phyloP scores from a whole-genome alignment of 2,329 filamentous ascomycete species.

The Endocalyx cinctus region DNA sequence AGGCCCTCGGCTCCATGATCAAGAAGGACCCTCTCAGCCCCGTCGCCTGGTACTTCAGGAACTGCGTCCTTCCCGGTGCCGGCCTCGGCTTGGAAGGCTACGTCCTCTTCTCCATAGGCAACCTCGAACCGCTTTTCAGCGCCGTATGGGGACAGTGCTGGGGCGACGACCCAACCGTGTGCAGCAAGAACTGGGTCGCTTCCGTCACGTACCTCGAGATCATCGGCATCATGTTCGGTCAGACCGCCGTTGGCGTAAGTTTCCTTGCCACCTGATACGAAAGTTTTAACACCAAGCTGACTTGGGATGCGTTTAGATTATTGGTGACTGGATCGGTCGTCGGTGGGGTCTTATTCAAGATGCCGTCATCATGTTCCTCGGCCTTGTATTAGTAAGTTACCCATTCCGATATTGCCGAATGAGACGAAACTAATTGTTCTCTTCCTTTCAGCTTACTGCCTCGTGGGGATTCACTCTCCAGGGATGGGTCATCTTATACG shows the following conservation, averaged over 20 bases:
- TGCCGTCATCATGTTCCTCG: slow-evolving; percentile 88
- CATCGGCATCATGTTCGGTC: slow-evolving; percentile 89
- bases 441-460: slow-evolving; percentile 83
- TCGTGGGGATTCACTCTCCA: slow-evolving; percentile 84
- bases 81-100: slow-evolving; percentile 92
- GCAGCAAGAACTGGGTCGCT: slow-evolving; percentile 74
- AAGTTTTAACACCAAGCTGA: background rate
- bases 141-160: slow-evolving; percentile 76
- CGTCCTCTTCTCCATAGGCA: slow-evolving; percentile 94
- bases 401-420: too few relatives aligned
- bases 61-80: slow-evolving; percentile 87
- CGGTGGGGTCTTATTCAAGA: slow-evolving; percentile 96
- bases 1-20: slow-evolving; percentile 68
- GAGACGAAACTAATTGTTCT: too few relatives aligned
- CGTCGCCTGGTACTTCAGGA: slow-evolving; percentile 79
- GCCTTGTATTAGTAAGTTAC: slow-evolving; percentile 87
- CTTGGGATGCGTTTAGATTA: slow-evolving; percentile 38
- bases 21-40: slow-evolving; percentile 84
- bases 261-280: background rate
- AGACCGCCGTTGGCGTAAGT: slow-evolving; percentile 77
- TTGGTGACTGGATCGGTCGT: slow-evolving; percentile 74
- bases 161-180: slow-evolving; percentile 56
- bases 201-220: slow-evolving; percentile 90
- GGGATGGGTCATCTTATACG: slow-evolving; percentile 97
- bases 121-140: slow-evolving; percentile 77